phyloP scores from a whole-genome alignment of 371 early-diverging fungal genomes.

The Choanephora cucurbitarum region DNA sequence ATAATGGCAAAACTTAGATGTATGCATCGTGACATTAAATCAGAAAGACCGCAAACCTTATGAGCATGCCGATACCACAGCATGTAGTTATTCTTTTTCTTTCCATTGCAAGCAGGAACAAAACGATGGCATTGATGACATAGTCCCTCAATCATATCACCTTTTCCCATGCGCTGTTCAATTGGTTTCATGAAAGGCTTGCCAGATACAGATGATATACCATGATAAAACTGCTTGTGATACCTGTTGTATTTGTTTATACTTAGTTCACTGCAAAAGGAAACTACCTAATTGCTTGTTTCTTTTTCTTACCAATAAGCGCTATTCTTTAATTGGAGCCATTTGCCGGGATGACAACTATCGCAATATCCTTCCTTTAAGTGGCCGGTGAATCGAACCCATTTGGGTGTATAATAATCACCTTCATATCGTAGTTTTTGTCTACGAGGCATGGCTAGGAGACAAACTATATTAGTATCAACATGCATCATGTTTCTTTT shows the following conservation, averaged over 20 bases:
- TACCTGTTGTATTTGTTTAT: conserved; percentile 49
- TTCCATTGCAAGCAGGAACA: conserved; percentile 72
- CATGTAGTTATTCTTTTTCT: conserved; percentile 58
- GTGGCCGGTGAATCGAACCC: conserved; percentile 75
- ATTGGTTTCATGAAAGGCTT: conserved; percentile 70
- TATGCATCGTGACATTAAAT: too few species aligned
- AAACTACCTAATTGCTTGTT: too few species aligned
- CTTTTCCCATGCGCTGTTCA: conserved; percentile 57
- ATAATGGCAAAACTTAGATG: background rate
- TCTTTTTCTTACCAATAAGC: conserved; percentile 70
- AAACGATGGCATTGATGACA: conserved; percentile 81
- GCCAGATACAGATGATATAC: conserved; percentile 83
- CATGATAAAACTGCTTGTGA: conserved; percentile 85
- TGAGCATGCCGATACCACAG: conserved; percentile 87
- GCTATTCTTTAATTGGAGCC: conserved; percentile 87
- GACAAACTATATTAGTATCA: background rate
- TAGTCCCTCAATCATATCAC: conserved; percentile 70
- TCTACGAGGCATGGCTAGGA: conserved; percentile 41
- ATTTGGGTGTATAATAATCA: conserved; percentile 82
- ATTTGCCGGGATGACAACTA: conserved; percentile 74
- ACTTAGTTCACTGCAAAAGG: background rate
- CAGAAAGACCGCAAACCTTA: conserved; percentile 40
- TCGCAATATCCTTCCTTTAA: conserved; percentile 85
- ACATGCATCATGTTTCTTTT: conserved; percentile 8
- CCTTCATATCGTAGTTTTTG: conserved; percentile 67